Base-by-base conservation (phyloP, 495 filamentous ascomycete species). In the Lepidopterella palustris region DNA sequence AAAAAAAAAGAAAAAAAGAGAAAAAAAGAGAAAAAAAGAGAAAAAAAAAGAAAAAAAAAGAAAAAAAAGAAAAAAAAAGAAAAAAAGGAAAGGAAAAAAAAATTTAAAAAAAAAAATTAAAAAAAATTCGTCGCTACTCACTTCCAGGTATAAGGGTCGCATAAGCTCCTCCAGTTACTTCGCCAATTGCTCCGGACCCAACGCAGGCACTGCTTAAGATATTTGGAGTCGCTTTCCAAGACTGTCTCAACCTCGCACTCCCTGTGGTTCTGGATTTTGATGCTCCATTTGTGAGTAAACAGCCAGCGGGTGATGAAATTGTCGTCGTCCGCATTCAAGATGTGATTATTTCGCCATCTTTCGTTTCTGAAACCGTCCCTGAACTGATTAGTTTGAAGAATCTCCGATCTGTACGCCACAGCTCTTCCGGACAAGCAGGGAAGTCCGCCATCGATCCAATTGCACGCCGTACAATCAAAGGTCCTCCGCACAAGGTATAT, bases 351-450 rank as follows among this genome's bases (percentile, higher is more conserved):
- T 15, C 66, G 73, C 73, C 73, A 76, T 13, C 66, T 71, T 66
- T 89, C 85, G 39, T 82, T 75, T 15, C 72, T 75, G 70, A 84
- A 88, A 9, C 73, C 79, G 15, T 75, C 76, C 39, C 84, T 82
- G 72, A 95, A 95, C 28, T 79, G 78, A 57, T 84, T 79, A 67
- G 86, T 82, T 70, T 89, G 84, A n/a, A 95, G 78, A 53, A 95
- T 92, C 57, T 83, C 78, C 5, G 87, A 87, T 25, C 86, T 84
- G 73, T 93, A 92, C 11, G 88, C 89, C 25, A 89, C 88, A 11
- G 88, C 92, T 29, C 90, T 80, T 45, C 90, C 90, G 28, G 90
- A 95, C 76, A 95, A 85, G 73, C 89, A 93, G 26, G 89, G 90
- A 21, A 91, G 82, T 20, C 89, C 89, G 47, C 90, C 90, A 70